Conservation (phyloP, 2,329 filamentous ascomycete genomes). For the Apiospora rasikravindrae region DNA sequence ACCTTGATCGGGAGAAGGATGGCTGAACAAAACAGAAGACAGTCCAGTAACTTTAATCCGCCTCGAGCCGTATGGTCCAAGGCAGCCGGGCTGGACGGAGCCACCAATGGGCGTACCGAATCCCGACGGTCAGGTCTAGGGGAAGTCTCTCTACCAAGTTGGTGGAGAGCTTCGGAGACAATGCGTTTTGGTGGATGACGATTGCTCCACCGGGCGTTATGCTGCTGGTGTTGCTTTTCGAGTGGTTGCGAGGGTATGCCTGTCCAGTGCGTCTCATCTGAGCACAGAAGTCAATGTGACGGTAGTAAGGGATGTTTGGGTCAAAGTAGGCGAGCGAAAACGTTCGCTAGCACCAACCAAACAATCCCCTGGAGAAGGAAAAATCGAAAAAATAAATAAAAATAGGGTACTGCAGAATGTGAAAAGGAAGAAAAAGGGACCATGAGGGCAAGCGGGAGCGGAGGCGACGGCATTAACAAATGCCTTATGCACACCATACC, state of each 20-base stretch:
- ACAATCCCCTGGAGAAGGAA: too few relatives aligned
- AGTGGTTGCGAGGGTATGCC: conserved; percentile 13
- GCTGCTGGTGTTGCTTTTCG: conserved; percentile 17
- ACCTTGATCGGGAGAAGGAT: conserved; percentile 13
- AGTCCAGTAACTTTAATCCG: conserved; percentile 16
- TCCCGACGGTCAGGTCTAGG: conserved; percentile 19
- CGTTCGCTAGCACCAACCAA: conserved; percentile 15
- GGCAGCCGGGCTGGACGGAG: conserved; percentile 8
- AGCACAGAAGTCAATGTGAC: conserved; percentile 15
- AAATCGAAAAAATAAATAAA: neutral
- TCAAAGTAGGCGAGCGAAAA: neutral
- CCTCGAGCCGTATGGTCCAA: conserved; percentile 6
- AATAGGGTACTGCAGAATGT: neutral
- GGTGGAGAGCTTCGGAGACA: conserved; percentile 19
- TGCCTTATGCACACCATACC: neutral
- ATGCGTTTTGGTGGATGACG: conserved; percentile 18
- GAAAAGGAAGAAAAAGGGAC: neutral
- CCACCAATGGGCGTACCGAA: conserved; percentile 18
- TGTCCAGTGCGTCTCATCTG: conserved; percentile 12
- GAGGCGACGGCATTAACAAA: neutral
- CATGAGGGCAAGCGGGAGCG: neutral
- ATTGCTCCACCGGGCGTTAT: conserved; percentile 20
- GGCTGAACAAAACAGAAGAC: conserved; percentile 16
- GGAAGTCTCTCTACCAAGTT: conserved; percentile 17
- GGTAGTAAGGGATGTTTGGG: conserved; percentile 16